Conservation (phyloP, 495 filamentous ascomycete species). For the Penicillium longicatenatum region DNA sequence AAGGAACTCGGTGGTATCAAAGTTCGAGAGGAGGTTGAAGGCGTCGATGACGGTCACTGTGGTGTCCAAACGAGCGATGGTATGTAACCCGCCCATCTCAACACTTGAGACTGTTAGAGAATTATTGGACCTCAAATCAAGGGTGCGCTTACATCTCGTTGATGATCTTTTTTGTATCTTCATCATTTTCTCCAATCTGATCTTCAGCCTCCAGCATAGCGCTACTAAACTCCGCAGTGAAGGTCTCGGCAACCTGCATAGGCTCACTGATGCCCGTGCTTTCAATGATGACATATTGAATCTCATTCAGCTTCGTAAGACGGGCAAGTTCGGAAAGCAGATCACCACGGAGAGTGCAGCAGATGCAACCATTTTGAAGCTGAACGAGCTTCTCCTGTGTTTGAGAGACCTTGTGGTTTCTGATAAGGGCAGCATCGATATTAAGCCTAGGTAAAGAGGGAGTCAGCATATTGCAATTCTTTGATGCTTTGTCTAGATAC, state of each 20-base stretch:
- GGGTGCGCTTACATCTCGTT: constrained; percentile 45
- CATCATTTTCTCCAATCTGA: constrained; percentile 29
- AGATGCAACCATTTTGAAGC: constrained; percentile 65
- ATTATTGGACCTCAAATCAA: too few species aligned
- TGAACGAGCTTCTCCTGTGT: constrained; percentile 60
- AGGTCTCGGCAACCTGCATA: constrained; percentile 64
- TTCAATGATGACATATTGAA: constrained; percentile 62
- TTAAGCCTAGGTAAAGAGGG: constrained; percentile 41
- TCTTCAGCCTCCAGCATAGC: constrained; percentile 44
- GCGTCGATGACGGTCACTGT: constrained; percentile 61
- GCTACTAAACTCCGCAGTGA: constrained; percentile 51
- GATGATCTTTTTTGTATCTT: constrained; percentile 39
- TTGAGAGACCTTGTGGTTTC: constrained; percentile 50
- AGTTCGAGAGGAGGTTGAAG: constrained; percentile 58
- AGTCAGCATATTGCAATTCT: not conserved
- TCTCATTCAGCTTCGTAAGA: constrained; percentile 47
- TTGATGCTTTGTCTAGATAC: constrained; percentile 6
- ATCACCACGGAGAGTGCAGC: constrained; percentile 61
- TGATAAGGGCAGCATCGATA: constrained; percentile 58
- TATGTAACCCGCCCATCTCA: constrained; percentile 53
- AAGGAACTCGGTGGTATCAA: constrained; percentile 58
- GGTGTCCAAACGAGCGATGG: constrained; percentile 57
- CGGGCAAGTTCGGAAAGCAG: constrained; percentile 55
- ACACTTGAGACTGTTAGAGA: constrained; percentile 30
- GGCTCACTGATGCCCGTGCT: constrained; percentile 64